These are phyloP conservation scores for Coemansia sp. DNA, from an alignment of 192 early-diverging fungal species.

Conservation along the genomic window DNA sequence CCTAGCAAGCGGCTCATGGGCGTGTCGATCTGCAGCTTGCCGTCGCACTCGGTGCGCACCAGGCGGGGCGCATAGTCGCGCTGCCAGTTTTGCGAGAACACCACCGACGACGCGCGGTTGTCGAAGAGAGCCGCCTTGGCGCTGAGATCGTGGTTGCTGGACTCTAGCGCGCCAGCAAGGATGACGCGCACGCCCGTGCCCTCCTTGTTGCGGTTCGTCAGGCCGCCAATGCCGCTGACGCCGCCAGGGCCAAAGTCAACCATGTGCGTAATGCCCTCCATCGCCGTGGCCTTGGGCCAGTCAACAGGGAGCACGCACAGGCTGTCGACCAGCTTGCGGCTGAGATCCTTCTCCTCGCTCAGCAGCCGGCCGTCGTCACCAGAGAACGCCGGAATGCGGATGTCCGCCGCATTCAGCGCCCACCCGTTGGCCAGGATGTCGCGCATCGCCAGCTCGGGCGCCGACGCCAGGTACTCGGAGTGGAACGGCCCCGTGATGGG, in stretches of 20 bases:
- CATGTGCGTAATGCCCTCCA: conserved; percentile 73
- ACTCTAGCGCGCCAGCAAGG: conserved; percentile 23
- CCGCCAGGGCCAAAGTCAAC: conserved; percentile 95
- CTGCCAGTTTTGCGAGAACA: conserved; percentile 85
- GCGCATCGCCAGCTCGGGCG: neutral
- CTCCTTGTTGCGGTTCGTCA: conserved; percentile 87
- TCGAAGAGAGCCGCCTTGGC: conserved; percentile 79
- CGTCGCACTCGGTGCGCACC: conserved; percentile 60
- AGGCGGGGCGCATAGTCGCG: conserved; percentile 81
- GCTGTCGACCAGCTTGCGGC: conserved; percentile 66
- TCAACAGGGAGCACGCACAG: conserved; percentile 66
- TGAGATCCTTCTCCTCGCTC: conserved; percentile 59
- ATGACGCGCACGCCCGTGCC: conserved; percentile 74
- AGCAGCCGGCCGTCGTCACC: conserved; percentile 84
- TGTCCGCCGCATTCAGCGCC: conserved; percentile 10
- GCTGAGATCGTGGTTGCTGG: conserved; percentile 54
- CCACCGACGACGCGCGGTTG: conserved; percentile 63
- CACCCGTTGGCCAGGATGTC: conserved; percentile 22
- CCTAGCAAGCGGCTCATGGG: conserved; percentile 81
- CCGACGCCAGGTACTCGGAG: conserved; percentile 8
- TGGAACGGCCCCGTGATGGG: conserved; percentile 89
- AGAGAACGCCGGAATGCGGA: conserved; percentile 68
- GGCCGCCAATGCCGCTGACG: conserved; percentile 76
- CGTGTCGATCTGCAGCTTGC: conserved; percentile 84
- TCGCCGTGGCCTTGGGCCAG: conserved; percentile 66